Evolutionary conservation across 2,329 filamentous ascomycete species (phyloP), one percentile per base, ranked within the genome.

Genomic region (Triangularia verruculosa): DNA sequence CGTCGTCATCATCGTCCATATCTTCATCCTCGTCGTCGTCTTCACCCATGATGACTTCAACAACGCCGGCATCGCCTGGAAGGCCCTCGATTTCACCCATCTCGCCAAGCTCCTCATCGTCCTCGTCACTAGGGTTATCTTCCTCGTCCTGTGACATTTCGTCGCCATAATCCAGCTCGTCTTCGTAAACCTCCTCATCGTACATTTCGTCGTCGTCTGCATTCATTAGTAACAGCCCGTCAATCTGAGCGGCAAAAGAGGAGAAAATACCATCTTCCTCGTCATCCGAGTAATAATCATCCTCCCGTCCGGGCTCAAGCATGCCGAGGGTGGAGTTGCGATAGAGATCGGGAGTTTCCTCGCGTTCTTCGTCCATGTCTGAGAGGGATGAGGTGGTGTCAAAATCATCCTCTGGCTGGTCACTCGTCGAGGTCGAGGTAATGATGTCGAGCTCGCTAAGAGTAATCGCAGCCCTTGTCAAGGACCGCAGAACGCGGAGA

Each of bases 261-360:
- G 51, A 25, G 9, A 54, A 68, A 75, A 65, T 75, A 83, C 81
- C 88, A 63, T 91, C 87, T 64, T 89, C 89, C 15, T 83, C 84
- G 13, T 82, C 81, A 30, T 92, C 90, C 32, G 91, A 92, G 57
- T 92, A 93, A 67, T 94, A 93, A 67, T 94, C 92, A 65, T 91
- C 89, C 65, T 93, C 89, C 63, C 90, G 86, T 57, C 89, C 86
- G 68, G 91, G 89, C 74, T 98, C 95, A 60, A 97, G 88, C 88
- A 98, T 96, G 57, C 95, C 94, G 22, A 99, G 82, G 1, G 96
- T 92, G 1, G 95, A 98, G 76, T 98, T 97, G 60, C 96, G 90
- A 79, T 97, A 98, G 20, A 99, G 83, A 77, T 99, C 95, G 28
- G 96, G 95, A 4, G 96, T 99, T 74, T 98, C 95, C 76, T 97